These are phyloP conservation scores for Phaeomoniella chlamydospora DNA, from an alignment of 2,329 filamentous ascomycete species.

Conservation along the genomic window DNA sequence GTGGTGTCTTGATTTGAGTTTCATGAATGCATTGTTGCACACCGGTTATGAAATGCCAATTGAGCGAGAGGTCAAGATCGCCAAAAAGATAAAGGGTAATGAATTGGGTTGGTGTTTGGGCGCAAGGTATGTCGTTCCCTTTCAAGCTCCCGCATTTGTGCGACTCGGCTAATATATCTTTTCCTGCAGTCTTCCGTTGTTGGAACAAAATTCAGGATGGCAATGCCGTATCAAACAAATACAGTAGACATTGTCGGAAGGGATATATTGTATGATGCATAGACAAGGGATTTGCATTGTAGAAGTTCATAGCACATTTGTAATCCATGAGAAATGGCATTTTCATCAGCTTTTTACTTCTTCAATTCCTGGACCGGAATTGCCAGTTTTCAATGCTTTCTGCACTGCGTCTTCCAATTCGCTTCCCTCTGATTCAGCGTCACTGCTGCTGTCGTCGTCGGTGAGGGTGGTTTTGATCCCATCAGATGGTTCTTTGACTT, in stretches of 20 bases:
- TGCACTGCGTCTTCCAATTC: background rate
- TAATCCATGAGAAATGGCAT: too few relatives aligned
- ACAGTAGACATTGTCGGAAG: constrained; percentile 29
- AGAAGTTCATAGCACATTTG: too few relatives aligned
- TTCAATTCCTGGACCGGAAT: background rate
- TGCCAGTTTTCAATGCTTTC: background rate
- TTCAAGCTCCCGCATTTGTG: constrained; percentile 2
- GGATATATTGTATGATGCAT: too few relatives aligned
- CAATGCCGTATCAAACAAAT: constrained; percentile 72
- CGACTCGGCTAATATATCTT: constrained; percentile 3
- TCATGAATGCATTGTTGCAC: constrained; percentile 85
- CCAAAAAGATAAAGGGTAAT: constrained; percentile 96
- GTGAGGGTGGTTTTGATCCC: constrained; percentile 2
- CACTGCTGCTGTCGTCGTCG: constrained; percentile 7
- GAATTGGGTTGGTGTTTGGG: constrained; percentile 97
- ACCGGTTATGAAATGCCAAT: constrained; percentile 97
- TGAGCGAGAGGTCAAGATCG: constrained; percentile 89
- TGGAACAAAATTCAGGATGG: constrained; percentile 76
- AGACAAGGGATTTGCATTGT: too few relatives aligned
- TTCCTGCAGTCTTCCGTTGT: constrained; percentile 56
- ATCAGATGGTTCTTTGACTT: constrained; percentile 9
- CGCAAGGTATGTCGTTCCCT: constrained; percentile 54
- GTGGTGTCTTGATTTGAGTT: constrained; percentile 88
- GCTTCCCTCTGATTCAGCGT: constrained; percentile 1
- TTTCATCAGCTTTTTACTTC: background rate